Evolutionary conservation across 441 rosid genomes (phyloP), one percentile per base, ranked within the genome.

Genomic region (Adansonia rubrostipa): DNA sequence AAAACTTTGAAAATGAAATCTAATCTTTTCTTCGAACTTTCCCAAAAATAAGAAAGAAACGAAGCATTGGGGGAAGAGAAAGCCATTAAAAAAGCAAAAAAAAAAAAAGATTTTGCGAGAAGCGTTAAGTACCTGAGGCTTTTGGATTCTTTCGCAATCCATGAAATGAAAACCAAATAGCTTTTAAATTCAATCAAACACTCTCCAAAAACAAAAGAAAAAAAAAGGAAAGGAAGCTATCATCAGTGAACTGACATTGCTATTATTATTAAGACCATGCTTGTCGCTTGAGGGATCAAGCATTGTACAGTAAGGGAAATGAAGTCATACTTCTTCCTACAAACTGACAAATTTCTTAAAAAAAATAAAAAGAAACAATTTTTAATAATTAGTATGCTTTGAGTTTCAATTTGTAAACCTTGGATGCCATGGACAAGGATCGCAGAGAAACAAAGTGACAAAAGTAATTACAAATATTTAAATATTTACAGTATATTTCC

Each of bases 91-190:
- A 73, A 22, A 8, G 19, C 20, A 15, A 33, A 40, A 40, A 67
- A 10, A n/a, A 63, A 19, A 14, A 57, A 20, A 73, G 14, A 56
- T 28, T 47, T 48, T 47, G 71, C 40, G 40, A 64, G 72, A 33
- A 63, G 72, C 44, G 22, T 0, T 0, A 33, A 75, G 74, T 74
- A 91, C 94, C 93, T 81, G 91, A 64, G 92, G 88, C 82, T 85
- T 90, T 81, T 85, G 81, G 82, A 93, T 93, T 88, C 97, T 90
- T 76, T 90, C 95, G 82, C 88, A 93, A 74, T 92, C 96, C 94
- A 92, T 91, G 19, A 20, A 42, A 48, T 28, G 60, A 11, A n/a
- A 45, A 58, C 24, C 15, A 33, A 13, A 56, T 57, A 65, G 74
- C 40, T 74, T 33, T 33, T 33, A 33, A 33, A 33, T 74, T 9